Evolutionary conservation across 192 early-diverging fungal genomes (phyloP).

Genomic region (Ambispora gerdemannii): DNA sequence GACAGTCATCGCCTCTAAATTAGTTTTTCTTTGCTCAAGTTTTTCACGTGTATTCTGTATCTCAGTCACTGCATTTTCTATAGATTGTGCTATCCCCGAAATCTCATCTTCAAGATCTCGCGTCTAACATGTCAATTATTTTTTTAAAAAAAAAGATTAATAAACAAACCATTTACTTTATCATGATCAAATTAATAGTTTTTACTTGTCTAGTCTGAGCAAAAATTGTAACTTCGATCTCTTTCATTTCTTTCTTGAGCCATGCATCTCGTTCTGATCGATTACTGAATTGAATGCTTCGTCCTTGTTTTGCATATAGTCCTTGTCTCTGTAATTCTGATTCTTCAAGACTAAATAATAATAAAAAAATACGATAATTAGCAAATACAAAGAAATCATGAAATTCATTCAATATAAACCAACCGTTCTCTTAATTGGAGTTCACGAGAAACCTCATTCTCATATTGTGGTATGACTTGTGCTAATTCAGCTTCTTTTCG

Average conservation of each 20-base stretch:
- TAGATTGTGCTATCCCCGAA: slow-evolving; percentile 17
- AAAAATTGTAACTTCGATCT: slow-evolving; percentile 52
- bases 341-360: slow-evolving; percentile 49
- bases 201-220: slow-evolving; percentile 55
- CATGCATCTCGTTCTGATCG: slow-evolving; percentile 76
- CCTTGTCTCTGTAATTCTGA: slow-evolving; percentile 68
- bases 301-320: slow-evolving; percentile 84
- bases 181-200: no score
- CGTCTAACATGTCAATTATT: no score
- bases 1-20: slow-evolving; percentile 41
- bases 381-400: no score
- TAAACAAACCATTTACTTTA: no score
- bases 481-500: slow-evolving; percentile 65
- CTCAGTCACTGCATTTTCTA: slow-evolving; percentile 36
- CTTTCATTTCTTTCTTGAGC: slow-evolving; percentile 67
- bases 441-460: slow-evolving; percentile 57
- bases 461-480: slow-evolving; percentile 61
- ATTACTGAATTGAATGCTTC: slow-evolving; percentile 71
- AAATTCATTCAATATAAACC: not conserved
- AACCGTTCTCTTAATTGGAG: slow-evolving; percentile 56
- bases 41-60: slow-evolving; percentile 36
- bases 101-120: slow-evolving; percentile 42
- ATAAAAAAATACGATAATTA: not conserved
- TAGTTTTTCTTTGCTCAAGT: slow-evolving; percentile 42
- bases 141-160: no score